Evolutionary conservation across 2,329 filamentous ascomycete genomes (phyloP).

Genomic region (Bipolaris oryzae): DNA sequence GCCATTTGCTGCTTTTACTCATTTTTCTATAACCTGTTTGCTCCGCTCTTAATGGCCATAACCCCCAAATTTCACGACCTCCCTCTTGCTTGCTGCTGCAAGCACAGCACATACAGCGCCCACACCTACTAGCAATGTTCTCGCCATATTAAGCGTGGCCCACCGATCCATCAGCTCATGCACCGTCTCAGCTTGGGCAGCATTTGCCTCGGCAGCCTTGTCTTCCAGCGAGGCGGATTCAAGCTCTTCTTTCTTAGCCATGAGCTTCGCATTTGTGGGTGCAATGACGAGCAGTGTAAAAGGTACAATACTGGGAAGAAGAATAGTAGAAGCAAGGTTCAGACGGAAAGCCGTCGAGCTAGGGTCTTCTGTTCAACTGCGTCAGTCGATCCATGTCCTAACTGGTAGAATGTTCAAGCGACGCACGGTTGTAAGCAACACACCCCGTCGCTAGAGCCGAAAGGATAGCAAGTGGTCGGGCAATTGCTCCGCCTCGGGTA

Average conservation of each 20-base stretch:
- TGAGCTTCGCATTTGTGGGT: conserved; percentile 57
- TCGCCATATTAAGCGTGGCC: conserved; percentile 59
- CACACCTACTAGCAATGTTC: conserved; percentile 46
- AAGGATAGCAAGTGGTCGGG: conserved; percentile 50
- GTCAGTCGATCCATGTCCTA: conserved; percentile 6
- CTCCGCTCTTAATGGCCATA: conserved; percentile 19
- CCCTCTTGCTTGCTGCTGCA: conserved; percentile 35
- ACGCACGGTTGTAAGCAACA: conserved; percentile 54
- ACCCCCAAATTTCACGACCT: conserved; percentile 32
- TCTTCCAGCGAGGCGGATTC: conserved; percentile 47
- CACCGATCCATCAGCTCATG: conserved; percentile 63
- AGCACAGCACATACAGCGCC: conserved; percentile 33
- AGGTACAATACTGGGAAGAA: conserved; percentile 57
- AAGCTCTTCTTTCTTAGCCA: conserved; percentile 52
- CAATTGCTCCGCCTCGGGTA: conserved; percentile 48
- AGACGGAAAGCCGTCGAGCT: conserved; percentile 48
- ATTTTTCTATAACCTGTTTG: conserved; percentile 13
- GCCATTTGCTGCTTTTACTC: neutral
- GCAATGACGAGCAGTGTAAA: conserved; percentile 59
- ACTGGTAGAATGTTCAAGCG: neutral
- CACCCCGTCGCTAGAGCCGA: conserved; percentile 53
- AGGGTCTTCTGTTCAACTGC: conserved; percentile 27
- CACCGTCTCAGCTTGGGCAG: conserved; percentile 52
- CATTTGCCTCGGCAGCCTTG: conserved; percentile 44
- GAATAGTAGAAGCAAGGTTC: conserved; percentile 55